Conservation (phyloP, 306 rosid species). For the Adenanthera pavonina region DNA sequence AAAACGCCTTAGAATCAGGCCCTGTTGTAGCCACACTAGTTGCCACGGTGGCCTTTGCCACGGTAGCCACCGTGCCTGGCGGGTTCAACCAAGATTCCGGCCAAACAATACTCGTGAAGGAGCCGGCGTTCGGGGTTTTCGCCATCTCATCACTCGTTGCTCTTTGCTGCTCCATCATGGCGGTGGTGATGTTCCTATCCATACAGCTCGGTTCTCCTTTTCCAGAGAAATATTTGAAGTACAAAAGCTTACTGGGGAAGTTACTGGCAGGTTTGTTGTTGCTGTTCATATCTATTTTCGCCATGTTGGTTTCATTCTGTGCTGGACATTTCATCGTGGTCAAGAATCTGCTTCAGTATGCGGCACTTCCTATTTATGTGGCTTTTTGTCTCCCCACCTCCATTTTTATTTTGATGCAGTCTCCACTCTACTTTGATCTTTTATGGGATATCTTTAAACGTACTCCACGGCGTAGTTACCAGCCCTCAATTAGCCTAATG, state of each 20-base stretch:
- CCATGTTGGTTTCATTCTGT: background rate
- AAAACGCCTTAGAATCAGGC: background rate
- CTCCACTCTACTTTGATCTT: background rate
- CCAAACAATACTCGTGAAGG: background rate
- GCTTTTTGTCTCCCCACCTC: background rate
- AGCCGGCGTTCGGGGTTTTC: background rate
- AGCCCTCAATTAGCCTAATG: too few species aligned
- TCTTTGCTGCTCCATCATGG: background rate
- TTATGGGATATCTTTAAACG: background rate
- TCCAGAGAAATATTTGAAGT: background rate
- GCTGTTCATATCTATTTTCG: background rate
- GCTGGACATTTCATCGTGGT: background rate
- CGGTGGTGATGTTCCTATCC: background rate
- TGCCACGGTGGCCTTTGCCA: background rate
- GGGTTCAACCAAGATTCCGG: background rate
- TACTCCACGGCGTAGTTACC: background rate
- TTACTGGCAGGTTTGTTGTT: background rate
- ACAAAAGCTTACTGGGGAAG: background rate
- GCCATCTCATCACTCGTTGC: background rate
- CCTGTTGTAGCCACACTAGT: background rate
- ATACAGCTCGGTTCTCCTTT: background rate
- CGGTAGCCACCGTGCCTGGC: background rate
- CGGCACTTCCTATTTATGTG: background rate
- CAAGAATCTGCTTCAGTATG: background rate
- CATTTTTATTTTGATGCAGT: background rate